phyloP scores from a whole-genome alignment of 1,139 yeast genomes.

The Meyerozyma sp. region DNA sequence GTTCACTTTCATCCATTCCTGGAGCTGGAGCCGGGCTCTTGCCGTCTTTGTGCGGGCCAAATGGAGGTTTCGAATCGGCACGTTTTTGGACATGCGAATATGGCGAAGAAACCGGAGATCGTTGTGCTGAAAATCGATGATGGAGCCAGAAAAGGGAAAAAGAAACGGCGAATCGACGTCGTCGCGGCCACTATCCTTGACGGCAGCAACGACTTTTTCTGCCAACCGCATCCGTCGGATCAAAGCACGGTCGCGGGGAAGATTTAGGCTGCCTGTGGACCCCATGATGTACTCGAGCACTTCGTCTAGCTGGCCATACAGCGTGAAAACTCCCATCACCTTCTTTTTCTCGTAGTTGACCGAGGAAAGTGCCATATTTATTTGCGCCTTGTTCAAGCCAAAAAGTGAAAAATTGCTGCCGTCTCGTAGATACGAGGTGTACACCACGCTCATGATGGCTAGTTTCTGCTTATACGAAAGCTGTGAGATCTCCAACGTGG shows the following conservation, averaged over 20 bases:
- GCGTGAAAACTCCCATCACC: slow-evolving; percentile 15
- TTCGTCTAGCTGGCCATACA: background rate
- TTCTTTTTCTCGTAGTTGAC: slow-evolving; percentile 16
- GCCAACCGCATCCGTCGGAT: background rate
- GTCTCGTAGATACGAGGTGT: slow-evolving; percentile 9
- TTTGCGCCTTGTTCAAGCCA: slow-evolving; percentile 4
- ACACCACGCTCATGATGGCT: slow-evolving; percentile 17
- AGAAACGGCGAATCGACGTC: slow-evolving; percentile 4
- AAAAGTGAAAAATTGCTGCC: slow-evolving; percentile 15
- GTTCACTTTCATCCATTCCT: slow-evolving; percentile 35
- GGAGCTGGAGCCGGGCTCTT: slow-evolving; percentile 23
- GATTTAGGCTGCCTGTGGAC: slow-evolving; percentile 5
- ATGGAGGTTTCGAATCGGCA: slow-evolving; percentile 7
- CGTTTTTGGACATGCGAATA: slow-evolving; percentile 3
- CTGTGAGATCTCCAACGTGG: background rate
- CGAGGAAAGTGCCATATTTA: slow-evolving; percentile 15
- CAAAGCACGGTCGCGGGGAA: background rate
- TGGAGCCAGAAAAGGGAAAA: slow-evolving; percentile 20
- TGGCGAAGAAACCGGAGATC: slow-evolving; percentile 29
- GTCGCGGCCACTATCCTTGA: background rate
- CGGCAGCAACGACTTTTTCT: background rate
- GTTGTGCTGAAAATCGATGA: slow-evolving; percentile 30
- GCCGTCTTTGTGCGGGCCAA: slow-evolving; percentile 9
- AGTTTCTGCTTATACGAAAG: slow-evolving; percentile 4
- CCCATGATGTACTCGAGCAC: slow-evolving; percentile 6